phyloP scores from a whole-genome alignment of 2,329 filamentous ascomycete genomes.

The Neopestalotiopsis rosae region DNA sequence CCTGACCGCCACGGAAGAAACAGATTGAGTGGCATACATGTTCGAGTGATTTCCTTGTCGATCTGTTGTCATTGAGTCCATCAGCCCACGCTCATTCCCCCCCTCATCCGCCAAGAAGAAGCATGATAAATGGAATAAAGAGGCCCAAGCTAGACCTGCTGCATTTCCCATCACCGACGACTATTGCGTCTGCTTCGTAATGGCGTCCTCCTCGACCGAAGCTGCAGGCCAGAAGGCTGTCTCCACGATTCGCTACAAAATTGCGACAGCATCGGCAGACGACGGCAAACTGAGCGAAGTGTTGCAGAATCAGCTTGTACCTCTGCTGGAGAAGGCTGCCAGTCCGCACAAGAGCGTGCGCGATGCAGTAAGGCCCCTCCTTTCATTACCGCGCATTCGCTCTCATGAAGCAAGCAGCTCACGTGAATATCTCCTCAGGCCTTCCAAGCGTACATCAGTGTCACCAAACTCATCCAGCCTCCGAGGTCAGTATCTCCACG shows the following conservation, averaged over 20 bases:
- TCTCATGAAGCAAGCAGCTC: neutral
- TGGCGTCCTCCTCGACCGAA: constrained; percentile 36
- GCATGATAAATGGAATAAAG: neutral
- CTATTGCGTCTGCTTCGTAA: constrained; percentile 20
- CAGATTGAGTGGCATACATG: neutral
- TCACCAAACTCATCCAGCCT: constrained; percentile 60
- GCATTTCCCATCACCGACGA: constrained; percentile 1
- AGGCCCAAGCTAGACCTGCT: neutral
- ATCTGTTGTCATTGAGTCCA: neutral
- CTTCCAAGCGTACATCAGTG: constrained; percentile 55
- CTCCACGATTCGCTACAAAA: constrained; percentile 38
- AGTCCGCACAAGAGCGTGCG: constrained; percentile 83
- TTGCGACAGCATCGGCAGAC: constrained; percentile 64
- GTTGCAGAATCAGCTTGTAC: constrained; percentile 78
- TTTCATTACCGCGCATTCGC: neutral
- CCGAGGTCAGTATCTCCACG: constrained; percentile 45
- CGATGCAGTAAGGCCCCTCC: constrained; percentile 40
- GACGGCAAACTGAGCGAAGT: constrained; percentile 82
- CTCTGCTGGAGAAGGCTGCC: constrained; percentile 83
- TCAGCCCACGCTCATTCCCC: neutral
- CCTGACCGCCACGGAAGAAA: neutral
- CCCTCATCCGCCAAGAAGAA: neutral
- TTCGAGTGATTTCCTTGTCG: neutral
- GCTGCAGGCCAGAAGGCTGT: constrained; percentile 37
- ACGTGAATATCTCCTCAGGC: constrained; percentile 41